Conservation (phyloP, 306 rosid species). For the Hylodesmum podocarpum region DNA sequence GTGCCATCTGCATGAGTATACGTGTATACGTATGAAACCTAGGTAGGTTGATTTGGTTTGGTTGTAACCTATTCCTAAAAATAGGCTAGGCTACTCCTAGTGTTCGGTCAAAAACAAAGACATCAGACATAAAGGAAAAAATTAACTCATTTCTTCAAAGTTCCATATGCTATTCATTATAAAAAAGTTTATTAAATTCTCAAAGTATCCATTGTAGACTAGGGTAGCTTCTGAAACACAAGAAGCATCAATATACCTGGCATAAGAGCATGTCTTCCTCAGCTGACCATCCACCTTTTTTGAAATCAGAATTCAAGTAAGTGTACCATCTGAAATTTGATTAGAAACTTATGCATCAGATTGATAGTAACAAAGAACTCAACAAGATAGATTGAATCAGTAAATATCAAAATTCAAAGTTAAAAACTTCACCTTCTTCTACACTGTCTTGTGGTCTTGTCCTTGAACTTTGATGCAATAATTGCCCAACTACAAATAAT, state of each 20-base stretch:
- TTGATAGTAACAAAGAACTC: conserved; percentile 11
- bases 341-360: conserved; percentile 23
- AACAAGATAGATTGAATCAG: conserved; percentile 3
- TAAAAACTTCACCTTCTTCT: conserved; percentile 64
- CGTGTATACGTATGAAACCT: background rate
- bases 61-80: background rate
- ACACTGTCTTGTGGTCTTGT: conserved; percentile 87
- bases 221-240: background rate
- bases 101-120: background rate
- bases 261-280: conserved; percentile 87
- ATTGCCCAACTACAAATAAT: conserved; percentile 70
- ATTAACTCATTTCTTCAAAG: background rate
- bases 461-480: conserved; percentile 89
- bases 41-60: background rate
- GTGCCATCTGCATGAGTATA: background rate
- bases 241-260: conserved; percentile 56
- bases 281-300: conserved; percentile 90
- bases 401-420: conserved; percentile 18
- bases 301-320: conserved; percentile 87
- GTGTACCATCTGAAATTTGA: conserved; percentile 77
- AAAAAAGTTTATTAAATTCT: background rate
- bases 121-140: background rate
- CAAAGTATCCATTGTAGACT: background rate
- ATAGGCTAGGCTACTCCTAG: background rate
- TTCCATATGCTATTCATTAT: background rate